Conservation (phyloP, 140 eudicot genomes). For the Artemisia princeps region DNA sequence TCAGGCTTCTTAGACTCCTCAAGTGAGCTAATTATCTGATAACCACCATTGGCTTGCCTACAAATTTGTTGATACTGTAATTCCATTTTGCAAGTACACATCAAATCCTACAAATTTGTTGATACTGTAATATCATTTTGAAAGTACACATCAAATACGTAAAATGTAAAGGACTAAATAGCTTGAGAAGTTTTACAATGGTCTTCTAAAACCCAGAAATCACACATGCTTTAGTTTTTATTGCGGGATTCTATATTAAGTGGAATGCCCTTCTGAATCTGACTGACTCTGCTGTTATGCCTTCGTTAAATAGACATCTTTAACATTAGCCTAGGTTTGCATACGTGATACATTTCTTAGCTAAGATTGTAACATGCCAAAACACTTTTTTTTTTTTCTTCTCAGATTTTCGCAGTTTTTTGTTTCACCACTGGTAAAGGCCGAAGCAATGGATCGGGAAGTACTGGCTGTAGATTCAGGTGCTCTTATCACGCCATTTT, state of each 20-base stretch:
- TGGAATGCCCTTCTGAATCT: slow-evolving; percentile 3
- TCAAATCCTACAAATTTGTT: neutral
- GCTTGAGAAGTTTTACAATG: slow-evolving; percentile 3
- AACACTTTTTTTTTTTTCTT: neutral
- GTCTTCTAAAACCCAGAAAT: neutral
- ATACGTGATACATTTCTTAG: neutral
- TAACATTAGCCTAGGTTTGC: slow-evolving; percentile 1
- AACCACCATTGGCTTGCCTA: neutral
- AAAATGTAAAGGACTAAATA: slow-evolving; percentile 7
- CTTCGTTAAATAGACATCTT: neutral
- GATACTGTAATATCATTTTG: slow-evolving; percentile 3
- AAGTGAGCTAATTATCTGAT: neutral
- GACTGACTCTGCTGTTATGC: slow-evolving; percentile 6
- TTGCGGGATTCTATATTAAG: slow-evolving; percentile 7
- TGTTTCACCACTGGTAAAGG: slow-evolving; percentile 71
- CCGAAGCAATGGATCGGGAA: slow-evolving; percentile 97
- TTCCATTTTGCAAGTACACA: slow-evolving; percentile 13
- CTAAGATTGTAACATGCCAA: slow-evolving; percentile 8
- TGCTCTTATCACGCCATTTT: slow-evolving; percentile 21
- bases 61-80: neutral
- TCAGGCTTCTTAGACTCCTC: slow-evolving; percentile 1
- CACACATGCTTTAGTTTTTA: neutral
- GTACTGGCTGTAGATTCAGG: slow-evolving; percentile 91
- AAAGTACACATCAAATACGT: slow-evolving; percentile 13
- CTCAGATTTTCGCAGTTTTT: slow-evolving; percentile 90